Evolutionary conservation across 2,329 filamentous ascomycete species (phyloP), one percentile per base, ranked within the genome.

Genomic region (Fusarium sp.): DNA sequence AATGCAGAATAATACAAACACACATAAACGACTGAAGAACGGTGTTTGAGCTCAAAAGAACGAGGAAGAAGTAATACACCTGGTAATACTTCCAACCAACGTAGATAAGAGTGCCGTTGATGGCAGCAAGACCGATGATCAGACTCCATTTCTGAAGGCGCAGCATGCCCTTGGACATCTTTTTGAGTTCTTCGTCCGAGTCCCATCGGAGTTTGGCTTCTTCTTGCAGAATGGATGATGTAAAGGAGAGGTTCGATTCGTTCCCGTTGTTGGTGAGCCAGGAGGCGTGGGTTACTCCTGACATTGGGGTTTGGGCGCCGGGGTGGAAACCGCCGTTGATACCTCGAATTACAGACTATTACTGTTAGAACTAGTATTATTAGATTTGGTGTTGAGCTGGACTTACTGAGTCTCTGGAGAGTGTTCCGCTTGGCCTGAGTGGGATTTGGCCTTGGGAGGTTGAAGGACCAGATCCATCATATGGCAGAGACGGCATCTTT

Each of bases 1-100:
- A 78, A 54, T 77, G 78, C 0, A 75, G 37, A 30, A 81, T 73
- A 42, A 84, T 81, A 55, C 78, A 80, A 32, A 82, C 33, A 26
- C 85, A 81, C 79, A 85, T 85, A 41, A 81, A 68, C 1, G 80
- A 78, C 67, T 85, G 83, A 0, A 84, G 74, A 26, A 82, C 77
- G 0, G 84, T 85, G 70, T 83, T 81, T 60, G 83, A 84, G 73
- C 84, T 85, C 48, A 85, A 78, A 3, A 85, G 79, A 0, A 84
- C 75, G 20, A 85, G 82, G 56, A 85, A 82, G 57, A 84, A 80
- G 68, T 83, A 83, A 69, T 82, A 83, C 18, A 81, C 77, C 59
- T 84, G 78, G 70, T 80, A 81, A 46, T 81, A 83, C 46, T 71
- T 77, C 65, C 78, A 76, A 2, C 80, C 78, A 10, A 82, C 69